phyloP scores from a whole-genome alignment of 1,284 basidiomycete genomes.

The Pisolithus thermaeus region DNA sequence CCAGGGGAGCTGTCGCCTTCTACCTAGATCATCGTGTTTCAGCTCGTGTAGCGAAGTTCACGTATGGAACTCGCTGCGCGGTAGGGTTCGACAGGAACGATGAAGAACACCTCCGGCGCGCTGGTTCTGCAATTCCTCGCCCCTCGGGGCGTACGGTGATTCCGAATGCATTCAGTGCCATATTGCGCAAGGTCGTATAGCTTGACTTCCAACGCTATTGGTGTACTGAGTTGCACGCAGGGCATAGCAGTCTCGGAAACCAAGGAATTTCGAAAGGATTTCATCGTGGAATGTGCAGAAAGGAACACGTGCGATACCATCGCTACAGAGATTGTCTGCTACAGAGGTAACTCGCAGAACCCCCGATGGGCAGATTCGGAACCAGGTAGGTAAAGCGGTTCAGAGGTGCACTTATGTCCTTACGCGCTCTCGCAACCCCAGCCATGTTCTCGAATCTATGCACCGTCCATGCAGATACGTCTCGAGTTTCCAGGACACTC shows the following conservation, averaged over 20 bases:
- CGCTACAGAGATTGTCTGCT: slow-evolving; percentile 33
- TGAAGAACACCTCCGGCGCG: slow-evolving; percentile 27
- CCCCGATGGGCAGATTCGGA: slow-evolving; percentile 44
- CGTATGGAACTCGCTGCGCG: slow-evolving; percentile 30
- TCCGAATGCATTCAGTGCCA: slow-evolving; percentile 27
- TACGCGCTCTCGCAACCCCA: slow-evolving; percentile 12
- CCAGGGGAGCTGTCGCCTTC: slow-evolving; percentile 31
- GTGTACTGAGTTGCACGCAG: slow-evolving; percentile 14
- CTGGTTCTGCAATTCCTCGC: slow-evolving; percentile 15
- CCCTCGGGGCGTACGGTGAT: slow-evolving; percentile 29
- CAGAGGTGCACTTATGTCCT: not conserved
- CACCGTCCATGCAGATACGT: slow-evolving; percentile 36
- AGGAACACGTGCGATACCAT: slow-evolving; percentile 22
- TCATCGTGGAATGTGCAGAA: slow-evolving; percentile 29
- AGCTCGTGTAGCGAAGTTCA: slow-evolving; percentile 28
- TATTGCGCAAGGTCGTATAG: slow-evolving; percentile 29
- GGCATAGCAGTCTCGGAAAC: slow-evolving; percentile 29
- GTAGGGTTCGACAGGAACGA: slow-evolving; percentile 24
- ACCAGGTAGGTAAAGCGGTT: slow-evolving; percentile 27
- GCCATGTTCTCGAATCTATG: slow-evolving; percentile 42
- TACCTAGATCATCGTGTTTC: slow-evolving; percentile 33
- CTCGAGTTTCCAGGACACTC: slow-evolving; percentile 25
- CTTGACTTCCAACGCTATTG: not conserved
- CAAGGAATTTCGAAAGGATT: slow-evolving; percentile 38
- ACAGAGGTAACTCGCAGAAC: slow-evolving; percentile 31